Evolutionary conservation across 2,329 filamentous ascomycete genomes (phyloP), one percentile per base, ranked within the genome.

Genomic region (Incumbomyces delicatus): DNA sequence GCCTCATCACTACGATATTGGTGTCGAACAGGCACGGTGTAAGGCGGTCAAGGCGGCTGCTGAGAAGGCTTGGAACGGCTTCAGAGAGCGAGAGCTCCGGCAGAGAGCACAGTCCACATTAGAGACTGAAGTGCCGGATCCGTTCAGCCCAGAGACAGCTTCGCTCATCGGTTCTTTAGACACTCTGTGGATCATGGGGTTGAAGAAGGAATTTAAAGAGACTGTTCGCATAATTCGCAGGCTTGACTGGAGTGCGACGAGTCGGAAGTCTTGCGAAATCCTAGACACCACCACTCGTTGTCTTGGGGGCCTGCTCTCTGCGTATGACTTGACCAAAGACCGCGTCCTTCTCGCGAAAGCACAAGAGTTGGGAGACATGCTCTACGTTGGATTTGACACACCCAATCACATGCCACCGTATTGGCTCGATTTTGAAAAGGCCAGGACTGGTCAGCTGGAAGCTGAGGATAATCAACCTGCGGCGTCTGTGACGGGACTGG

Each of bases 141-240:
- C 75, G 16, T 81, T 81, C 60, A 76, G 75, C 12, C 80, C 80
- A 20, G 83, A 79, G 79, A 77, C 75, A 4, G 79, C 79, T 4
- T 83, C 79, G 4, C 65, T 83, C 44, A 76, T 83, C 11, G 80
- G 83, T 57, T 66, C 76, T 2, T 66, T 84, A 34, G 82, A 86
- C 60, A 79, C 78, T 13, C 67, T 86, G 8, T 86, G 81, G 81
- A 81, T 86, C 52, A 80, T 86, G 75, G 81, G 75, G 6, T 54
- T 85, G 58, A 72, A 72, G 51, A 67, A 75, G 0, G 81, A 85
- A 50, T 86, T 86, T 56, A 69, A 76, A 33, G 71, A 77, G 53
- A 81, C 81, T 1, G 76, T 81, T 1, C 64, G 69, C 40, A 77
- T 76, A 0, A 73, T 78, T 3, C 69, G 68, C 34, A 67, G 67